Base-by-base conservation (phyloP, 164 flowering plant species). In the Vitis riparia region DNA sequence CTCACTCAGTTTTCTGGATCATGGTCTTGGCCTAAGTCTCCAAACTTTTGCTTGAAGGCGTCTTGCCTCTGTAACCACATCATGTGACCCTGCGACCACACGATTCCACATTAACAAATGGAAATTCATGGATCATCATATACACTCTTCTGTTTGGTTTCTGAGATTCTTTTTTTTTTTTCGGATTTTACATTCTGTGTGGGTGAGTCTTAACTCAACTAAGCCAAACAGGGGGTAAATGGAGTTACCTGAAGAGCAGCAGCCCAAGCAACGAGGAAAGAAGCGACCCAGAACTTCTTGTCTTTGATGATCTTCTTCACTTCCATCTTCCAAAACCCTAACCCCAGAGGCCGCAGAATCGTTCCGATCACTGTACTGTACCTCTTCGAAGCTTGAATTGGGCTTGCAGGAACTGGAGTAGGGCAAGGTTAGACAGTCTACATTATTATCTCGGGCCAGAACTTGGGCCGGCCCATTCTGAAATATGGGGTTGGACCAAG, bases 211-310 rank as follows among this genome's bases (percentile, higher is more conserved):
- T 37, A 23, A 6, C 44, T 37, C 44, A 37, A 37, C 44, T 37
- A 12, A 29, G 15, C 51, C 7, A 14, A 10, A 12, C 23, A 23
- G 16, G n/a, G n/a, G n/a, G n/a, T n/a, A n/a, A n/a, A n/a, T n/a
- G n/a, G n/a, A 11, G 1, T 49, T 63, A 91, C 97, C 94, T 90
- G 98, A 48, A 94, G 94, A 76, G 78, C 94, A 66, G 93, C 96
- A 56, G 98, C 98, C 96, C 96, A 94, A 7, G 78, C 86, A 51
- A 90, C 80, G 51, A 94, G 86, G 77, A 85, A 71, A 16, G 97
- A 92, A 8, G 98, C 94, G 69, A 88, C 71, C 97, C 94, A 94
- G 74, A 92, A 82, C 57, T 75, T 92, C 81, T 88, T 92, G 70
- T 92, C 91, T 72, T 80, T 89, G 51, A 92, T 68, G 11, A 91